Evolutionary conservation across 768 basidiomycete genomes (phyloP).

Genomic region (Rhizopogon vulgaris): DNA sequence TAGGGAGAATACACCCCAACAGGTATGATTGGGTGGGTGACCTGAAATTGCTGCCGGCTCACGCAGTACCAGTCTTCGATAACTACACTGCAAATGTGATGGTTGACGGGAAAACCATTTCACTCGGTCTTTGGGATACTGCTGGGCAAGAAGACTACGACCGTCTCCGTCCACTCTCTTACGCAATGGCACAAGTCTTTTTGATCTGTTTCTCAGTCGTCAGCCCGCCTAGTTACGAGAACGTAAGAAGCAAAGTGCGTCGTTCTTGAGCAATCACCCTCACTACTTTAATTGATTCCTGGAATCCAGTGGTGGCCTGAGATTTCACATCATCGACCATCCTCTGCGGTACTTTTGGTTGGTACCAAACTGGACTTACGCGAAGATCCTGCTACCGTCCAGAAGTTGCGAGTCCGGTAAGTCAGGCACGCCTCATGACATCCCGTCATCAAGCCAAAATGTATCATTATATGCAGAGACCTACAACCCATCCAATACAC

Average conservation of each 20-base stretch:
- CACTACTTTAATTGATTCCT: conserved; percentile 5
- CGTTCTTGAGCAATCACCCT: background rate
- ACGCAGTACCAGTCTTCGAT: conserved; percentile 71
- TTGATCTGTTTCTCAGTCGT: conserved; percentile 98
- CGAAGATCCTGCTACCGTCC: conserved; percentile 88
- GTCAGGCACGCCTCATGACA: conserved; percentile 14
- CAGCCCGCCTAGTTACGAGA: conserved; percentile 96
- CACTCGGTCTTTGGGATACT: conserved; percentile 99
- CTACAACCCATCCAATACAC: conserved; percentile 93
- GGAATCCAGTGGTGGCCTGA: conserved; percentile 83
- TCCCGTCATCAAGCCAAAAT: background rate
- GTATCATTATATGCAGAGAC: conserved; percentile 43
- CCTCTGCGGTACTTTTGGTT: conserved; percentile 87
- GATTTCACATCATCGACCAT: conserved; percentile 95
- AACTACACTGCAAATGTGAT: conserved; percentile 99
- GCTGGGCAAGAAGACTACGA: conserved; percentile 99
- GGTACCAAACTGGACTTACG: conserved; percentile 97
- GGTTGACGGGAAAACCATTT: conserved; percentile 98
- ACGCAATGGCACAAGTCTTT: conserved; percentile 99
- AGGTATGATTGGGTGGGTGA: conserved; percentile 40
- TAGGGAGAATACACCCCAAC: conserved; percentile 97
- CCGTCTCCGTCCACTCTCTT: conserved; percentile 93
- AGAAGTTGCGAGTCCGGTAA: conserved; percentile 88
- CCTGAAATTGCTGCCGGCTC: conserved; percentile 6
- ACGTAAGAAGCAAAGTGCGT: conserved; percentile 93